Conservation (phyloP, 805 yeast species). For the Yueomyces sp. region DNA sequence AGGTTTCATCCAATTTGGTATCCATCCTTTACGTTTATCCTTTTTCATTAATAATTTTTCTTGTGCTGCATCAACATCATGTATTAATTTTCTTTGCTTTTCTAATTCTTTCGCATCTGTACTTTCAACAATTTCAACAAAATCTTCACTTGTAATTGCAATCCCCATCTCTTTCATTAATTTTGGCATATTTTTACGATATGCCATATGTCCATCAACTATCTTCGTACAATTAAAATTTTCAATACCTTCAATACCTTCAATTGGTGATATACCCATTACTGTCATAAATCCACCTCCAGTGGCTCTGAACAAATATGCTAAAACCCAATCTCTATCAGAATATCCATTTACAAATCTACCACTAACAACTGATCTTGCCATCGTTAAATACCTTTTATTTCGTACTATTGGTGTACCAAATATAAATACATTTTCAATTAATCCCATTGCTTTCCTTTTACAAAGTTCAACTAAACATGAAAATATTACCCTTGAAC, state of each 20-base stretch:
- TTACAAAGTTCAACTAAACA: conserved; percentile 79
- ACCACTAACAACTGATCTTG: conserved; percentile 81
- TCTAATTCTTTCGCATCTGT: conserved; percentile 83
- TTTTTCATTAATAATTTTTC: conserved; percentile 36
- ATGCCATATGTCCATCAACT: conserved; percentile 96
- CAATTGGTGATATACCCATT: conserved; percentile 76
- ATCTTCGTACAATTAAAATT: conserved; percentile 76
- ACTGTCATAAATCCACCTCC: conserved; percentile 89
- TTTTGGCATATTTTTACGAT: conserved; percentile 85
- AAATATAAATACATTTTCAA: conserved; percentile 76
- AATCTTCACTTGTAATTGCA: conserved; percentile 79
- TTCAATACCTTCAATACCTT: conserved; percentile 50
- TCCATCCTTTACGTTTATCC: conserved; percentile 27
- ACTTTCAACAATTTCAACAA: conserved; percentile 80
- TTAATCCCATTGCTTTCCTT: conserved; percentile 73
- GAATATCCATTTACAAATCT: conserved; percentile 83
- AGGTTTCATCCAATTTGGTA: conserved; percentile 35
- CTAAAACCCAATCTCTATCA: conserved; percentile 88
- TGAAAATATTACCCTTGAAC: conserved; percentile 83
- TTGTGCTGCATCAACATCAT: conserved; percentile 79
- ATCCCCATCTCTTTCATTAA: conserved; percentile 56
- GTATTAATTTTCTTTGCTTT: conserved; percentile 66
- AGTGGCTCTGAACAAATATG: conserved; percentile 89
- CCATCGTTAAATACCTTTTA: conserved; percentile 61
- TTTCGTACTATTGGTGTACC: conserved; percentile 82